Evolutionary conservation across 2,329 filamentous ascomycete species (phyloP).

Genomic region (Colletotrichum orchidophilum): DNA sequence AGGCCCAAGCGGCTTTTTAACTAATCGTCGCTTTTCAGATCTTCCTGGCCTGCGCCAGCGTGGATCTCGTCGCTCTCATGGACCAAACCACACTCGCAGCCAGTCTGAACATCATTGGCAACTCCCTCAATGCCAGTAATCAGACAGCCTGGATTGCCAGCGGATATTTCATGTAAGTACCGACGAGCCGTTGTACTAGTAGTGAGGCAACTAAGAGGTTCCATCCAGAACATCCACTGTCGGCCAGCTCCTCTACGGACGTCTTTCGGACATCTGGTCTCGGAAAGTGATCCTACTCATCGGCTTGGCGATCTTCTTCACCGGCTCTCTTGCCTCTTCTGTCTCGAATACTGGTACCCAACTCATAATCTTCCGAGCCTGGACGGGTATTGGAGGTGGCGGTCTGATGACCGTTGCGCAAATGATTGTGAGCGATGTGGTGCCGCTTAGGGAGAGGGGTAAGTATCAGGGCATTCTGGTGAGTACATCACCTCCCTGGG

Average conservation of each 20-base stretch:
- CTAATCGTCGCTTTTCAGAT: constrained; percentile 49
- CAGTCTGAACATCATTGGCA: constrained; percentile 64
- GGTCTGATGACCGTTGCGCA: constrained; percentile 54
- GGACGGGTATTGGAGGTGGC: constrained; percentile 54
- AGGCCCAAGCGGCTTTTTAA: neutral
- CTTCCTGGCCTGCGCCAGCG: constrained; percentile 64
- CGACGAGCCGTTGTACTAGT: neutral
- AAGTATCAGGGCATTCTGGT: constrained; percentile 53
- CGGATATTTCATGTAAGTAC: constrained; percentile 63
- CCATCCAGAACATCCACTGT: constrained; percentile 52
- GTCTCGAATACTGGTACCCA: constrained; percentile 51
- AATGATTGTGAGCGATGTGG: constrained; percentile 59
- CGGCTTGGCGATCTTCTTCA: constrained; percentile 52
- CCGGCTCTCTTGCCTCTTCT: constrained; percentile 54
- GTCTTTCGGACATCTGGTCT: constrained; percentile 58
- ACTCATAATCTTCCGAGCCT: constrained; percentile 51
- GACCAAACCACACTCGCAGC: constrained; percentile 66
- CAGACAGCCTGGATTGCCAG: constrained; percentile 65
- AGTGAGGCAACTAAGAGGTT: neutral
- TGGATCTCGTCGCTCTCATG: constrained; percentile 65
- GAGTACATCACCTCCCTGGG: neutral
- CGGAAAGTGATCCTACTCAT: constrained; percentile 51
- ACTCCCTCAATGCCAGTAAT: constrained; percentile 56
- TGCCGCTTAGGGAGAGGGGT: constrained; percentile 56
- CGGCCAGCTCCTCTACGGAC: constrained; percentile 56